phyloP scores from a whole-genome alignment of 2,329 filamentous ascomycete species.

The Xylariaceae sp. region DNA sequence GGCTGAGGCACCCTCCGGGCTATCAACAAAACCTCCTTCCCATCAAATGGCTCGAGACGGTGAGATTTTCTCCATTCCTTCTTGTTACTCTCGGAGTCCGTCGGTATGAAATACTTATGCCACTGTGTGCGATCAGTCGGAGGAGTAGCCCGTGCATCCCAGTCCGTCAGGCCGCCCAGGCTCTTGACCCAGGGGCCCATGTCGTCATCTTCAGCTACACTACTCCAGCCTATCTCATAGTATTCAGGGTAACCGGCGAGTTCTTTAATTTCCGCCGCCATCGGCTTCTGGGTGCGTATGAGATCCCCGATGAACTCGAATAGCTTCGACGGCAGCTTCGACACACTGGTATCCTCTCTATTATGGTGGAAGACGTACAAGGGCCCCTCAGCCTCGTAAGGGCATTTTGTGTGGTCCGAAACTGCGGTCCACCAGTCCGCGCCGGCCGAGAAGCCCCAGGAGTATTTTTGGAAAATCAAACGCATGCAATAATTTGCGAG shows the following conservation, averaged over 20 bases:
- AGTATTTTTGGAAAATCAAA: constrained; percentile 14
- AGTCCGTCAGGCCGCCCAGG: too few species aligned
- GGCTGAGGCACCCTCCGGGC: too few species aligned
- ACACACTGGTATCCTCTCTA: neutral
- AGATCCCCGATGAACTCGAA: constrained; percentile 5
- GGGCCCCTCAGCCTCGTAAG: neutral
- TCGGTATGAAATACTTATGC: neutral
- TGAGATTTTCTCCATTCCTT: neutral
- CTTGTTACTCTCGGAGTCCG: neutral
- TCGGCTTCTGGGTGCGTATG: neutral
- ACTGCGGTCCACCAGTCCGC: neutral
- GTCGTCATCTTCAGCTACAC: too few species aligned
- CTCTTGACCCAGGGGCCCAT: too few species aligned
- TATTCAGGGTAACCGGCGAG: neutral
- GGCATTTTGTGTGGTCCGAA: neutral
- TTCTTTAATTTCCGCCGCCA: neutral
- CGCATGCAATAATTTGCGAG: constrained; percentile 16
- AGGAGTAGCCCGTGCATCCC: neutral
- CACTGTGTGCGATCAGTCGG: constrained; percentile 11
- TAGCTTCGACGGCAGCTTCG: neutral
- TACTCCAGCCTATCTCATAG: too few species aligned
- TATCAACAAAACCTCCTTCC: too few species aligned
- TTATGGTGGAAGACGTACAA: neutral
- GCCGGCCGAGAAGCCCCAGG: neutral
- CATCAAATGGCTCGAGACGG: too few species aligned